phyloP scores from a whole-genome alignment of 192 early-diverging fungal genomes.

The Anaeromyces robustus region DNA sequence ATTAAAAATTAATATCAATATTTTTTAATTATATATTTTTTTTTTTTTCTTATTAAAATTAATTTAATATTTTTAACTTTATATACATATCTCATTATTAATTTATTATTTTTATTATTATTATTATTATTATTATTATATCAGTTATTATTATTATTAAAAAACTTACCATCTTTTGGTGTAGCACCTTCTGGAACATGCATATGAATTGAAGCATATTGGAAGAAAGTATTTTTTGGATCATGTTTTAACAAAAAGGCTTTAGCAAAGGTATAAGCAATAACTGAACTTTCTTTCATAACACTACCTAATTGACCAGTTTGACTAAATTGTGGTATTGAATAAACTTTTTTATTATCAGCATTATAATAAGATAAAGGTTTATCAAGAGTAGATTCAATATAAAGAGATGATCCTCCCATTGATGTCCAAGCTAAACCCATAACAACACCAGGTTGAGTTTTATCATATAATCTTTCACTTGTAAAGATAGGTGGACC shows the following conservation, averaged over 20 bases:
- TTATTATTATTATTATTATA: too few species aligned
- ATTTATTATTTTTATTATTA: too few species aligned
- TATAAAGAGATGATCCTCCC: slow-evolving; percentile 88
- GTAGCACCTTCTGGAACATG: slow-evolving; percentile 96
- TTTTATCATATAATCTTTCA: slow-evolving; percentile 80
- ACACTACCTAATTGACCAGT: slow-evolving; percentile 95
- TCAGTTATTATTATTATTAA: slow-evolving; percentile 6
- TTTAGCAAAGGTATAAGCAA: slow-evolving; percentile 94
- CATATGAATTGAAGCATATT: slow-evolving; percentile 75
- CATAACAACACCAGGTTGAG: slow-evolving; percentile 92
- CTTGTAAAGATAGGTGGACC: slow-evolving; percentile 73
- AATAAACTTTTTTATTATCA: slow-evolving; percentile 37
- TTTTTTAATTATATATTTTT: too few species aligned
- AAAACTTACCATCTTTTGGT: slow-evolving; percentile 84
- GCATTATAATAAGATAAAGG: slow-evolving; percentile 30
- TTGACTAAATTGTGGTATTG: slow-evolving; percentile 49
- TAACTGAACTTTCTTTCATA: slow-evolving; percentile 93
- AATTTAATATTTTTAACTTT: too few species aligned
- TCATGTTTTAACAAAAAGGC: slow-evolving; percentile 54
- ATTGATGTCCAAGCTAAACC: slow-evolving; percentile 95
- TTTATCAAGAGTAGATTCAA: slow-evolving; percentile 69
- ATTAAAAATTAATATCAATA: too few species aligned
- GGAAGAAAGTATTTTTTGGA: slow-evolving; percentile 83
- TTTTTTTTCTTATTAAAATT: too few species aligned
- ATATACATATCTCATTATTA: neutral